Evolutionary conservation across 192 early-diverging fungal genomes (phyloP).

Genomic region (Kappamyces sp.): DNA sequence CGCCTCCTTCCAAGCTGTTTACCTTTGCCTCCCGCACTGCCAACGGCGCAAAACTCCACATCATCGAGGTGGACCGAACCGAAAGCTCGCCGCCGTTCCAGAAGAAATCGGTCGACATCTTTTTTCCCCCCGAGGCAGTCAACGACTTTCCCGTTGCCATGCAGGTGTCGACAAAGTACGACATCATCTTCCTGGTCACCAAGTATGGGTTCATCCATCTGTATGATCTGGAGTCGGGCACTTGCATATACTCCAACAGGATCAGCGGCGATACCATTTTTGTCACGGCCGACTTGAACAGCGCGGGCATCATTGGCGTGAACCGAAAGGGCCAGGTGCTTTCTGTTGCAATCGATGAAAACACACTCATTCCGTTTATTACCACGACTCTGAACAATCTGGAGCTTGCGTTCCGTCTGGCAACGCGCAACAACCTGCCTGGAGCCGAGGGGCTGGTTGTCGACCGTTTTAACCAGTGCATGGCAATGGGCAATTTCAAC

Average conservation of each 20-base stretch:
- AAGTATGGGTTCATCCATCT: conserved; percentile 98
- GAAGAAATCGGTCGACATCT: conserved; percentile 88
- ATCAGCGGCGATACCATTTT: conserved; percentile 98
- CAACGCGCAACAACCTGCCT: conserved; percentile 80
- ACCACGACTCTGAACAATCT: conserved; percentile 73
- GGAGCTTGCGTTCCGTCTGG: conserved; percentile 84
- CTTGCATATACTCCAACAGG: conserved; percentile 95
- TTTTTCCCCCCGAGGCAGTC: conserved; percentile 93
- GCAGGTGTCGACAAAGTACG: conserved; percentile 92
- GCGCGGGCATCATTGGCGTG: conserved; percentile 85
- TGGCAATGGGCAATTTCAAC: conserved; percentile 65
- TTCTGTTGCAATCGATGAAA: conserved; percentile 89
- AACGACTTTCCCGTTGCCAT: conserved; percentile 95
- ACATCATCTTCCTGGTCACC: conserved; percentile 90
- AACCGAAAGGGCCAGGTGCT: conserved; percentile 96
- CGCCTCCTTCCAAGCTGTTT: conserved; percentile 84
- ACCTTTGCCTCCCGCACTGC: conserved; percentile 83
- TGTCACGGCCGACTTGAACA: conserved; percentile 85
- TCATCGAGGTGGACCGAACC: conserved; percentile 93
- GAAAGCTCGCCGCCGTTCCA: conserved; percentile 84
- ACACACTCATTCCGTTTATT: conserved; percentile 86
- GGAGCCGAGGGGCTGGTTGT: conserved; percentile 90
- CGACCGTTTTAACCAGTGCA: conserved; percentile 84
- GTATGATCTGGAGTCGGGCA: conserved; percentile 91
- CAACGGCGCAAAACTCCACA: conserved; percentile 83